Percentiles rank a stretch among this genome's conserved stretches.
These are phyloP conservation scores for Colletotrichum ledebouriae DNA, from an alignment of 2,329 filamentous ascomycete genomes.

Conservation along the genomic window DNA sequence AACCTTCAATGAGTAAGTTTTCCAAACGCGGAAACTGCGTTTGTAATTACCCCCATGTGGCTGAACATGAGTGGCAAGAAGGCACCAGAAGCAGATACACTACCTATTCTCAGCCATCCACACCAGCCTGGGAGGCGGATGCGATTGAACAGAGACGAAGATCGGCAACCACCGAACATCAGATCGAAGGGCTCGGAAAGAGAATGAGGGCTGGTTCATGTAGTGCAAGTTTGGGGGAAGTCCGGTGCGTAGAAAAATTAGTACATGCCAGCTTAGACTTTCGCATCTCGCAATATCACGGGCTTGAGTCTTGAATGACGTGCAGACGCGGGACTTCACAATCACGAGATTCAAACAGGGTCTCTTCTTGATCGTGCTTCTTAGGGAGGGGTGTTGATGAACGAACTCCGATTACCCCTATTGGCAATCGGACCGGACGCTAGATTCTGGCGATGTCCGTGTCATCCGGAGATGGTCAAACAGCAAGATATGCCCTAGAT, in stretches of 20 bases:
- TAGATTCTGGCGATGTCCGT: not conserved
- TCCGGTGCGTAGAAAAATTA: not conserved
- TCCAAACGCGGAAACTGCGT: not conserved
- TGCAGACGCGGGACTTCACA: not conserved
- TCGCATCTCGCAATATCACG: conserved; percentile 6
- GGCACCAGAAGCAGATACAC: too few species aligned
- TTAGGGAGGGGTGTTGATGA: too few species aligned
- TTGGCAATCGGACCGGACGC: conserved; percentile 3
- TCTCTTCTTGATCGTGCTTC: too few species aligned
- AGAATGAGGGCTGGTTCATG: not conserved
- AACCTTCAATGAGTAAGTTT: conserved; percentile 6
- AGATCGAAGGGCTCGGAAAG: not conserved
- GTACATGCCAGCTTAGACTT: conserved; percentile 13
- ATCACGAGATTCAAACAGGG: not conserved
- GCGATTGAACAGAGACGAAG: not conserved
- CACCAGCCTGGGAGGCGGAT: not conserved
- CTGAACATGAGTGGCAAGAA: too few species aligned
- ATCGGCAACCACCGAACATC: too few species aligned
- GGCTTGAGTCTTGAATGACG: not conserved
- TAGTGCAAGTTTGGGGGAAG: not conserved
- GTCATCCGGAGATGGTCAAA: not conserved
- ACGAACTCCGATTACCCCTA: not conserved
- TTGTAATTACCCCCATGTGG: too few species aligned
- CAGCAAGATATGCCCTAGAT: conserved; percentile 7
- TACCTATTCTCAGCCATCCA: not conserved